Base-by-base conservation (phyloP, 2,329 filamentous ascomycete genomes). In the Cryphonectria naterciae region DNA sequence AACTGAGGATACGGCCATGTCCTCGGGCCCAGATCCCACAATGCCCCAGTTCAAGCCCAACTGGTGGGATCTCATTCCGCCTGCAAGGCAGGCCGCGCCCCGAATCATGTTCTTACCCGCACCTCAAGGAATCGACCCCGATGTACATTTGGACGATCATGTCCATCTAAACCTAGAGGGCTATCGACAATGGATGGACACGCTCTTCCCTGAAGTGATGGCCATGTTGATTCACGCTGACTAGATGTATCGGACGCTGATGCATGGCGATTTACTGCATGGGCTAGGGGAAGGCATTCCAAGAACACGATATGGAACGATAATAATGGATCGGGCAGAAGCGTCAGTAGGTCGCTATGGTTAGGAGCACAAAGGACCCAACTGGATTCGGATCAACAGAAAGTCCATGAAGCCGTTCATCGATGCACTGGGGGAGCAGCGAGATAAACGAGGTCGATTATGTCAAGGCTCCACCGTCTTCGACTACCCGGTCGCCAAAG, bases 81-180 rank as follows among this genome's bases (percentile, higher is more conserved):
- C 25, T 8, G 17, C 43, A 41, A 37, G 32, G 37, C 63, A 65
- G 22, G 13, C 49, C 49, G 28, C 35, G 25, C 54, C 32, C 2
- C 65, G 63, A 7, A 64, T 72, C 58, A 41, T 35, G 25, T 72
- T 72, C 22, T 19, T 69, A 25, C 43, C 66, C 17, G 54, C 72
- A 22, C 60, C 74, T 0, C 11, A 25, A 4, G 28, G 22, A 8
- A 52, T 75, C 5, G 52, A 52, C 8, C 46, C 28, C 6, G 54
- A 72, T 13, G 22, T 37, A 2, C 70, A 68, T 58, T 35, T 76
- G 15, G 75, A 64, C 0, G 75, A 76, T 58, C 73, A 76, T 65
- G 75, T 72, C n/a, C 75, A 76, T 69, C 58, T 76, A 17, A 73
- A 74, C n/a, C 39, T 67, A 43, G 71, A 75, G 37, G 75, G 75